phyloP scores from a whole-genome alignment of 306 rosid genomes.

The Cicer yamashitae region DNA sequence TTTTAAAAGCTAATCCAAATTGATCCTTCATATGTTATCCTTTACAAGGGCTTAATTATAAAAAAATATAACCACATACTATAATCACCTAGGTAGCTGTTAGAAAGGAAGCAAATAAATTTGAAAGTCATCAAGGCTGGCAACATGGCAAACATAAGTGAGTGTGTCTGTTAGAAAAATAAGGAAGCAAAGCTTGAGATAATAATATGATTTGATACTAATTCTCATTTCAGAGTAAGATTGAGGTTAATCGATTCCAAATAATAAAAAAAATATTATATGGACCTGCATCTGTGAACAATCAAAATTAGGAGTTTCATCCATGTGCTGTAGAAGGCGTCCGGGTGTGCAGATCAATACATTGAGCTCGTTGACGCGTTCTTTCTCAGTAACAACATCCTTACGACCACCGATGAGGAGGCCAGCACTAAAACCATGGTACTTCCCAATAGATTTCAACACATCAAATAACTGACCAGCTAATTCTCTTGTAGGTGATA shows the following conservation, averaged over 20 bases:
- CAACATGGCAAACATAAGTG: background rate
- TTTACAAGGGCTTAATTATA: slow-evolving; percentile 1
- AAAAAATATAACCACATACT: slow-evolving; percentile 13
- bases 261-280: slow-evolving; percentile 4
- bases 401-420: slow-evolving; percentile 93
- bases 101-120: background rate
- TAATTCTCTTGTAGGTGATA: slow-evolving; percentile 91
- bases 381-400: slow-evolving; percentile 76
- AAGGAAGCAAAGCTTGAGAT: background rate
- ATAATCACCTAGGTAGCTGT: slow-evolving; percentile 2
- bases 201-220: background rate
- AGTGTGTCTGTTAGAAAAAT: background rate
- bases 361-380: slow-evolving; percentile 70
- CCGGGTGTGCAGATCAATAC: slow-evolving; percentile 94
- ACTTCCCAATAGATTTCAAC: slow-evolving; percentile 66
- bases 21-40: background rate
- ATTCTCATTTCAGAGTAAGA: slow-evolving; percentile 21
- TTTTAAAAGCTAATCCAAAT: background rate
- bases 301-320: slow-evolving; percentile 90
- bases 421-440: slow-evolving; percentile 88
- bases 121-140: background rate
- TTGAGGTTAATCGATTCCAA: background rate
- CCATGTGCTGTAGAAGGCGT: slow-evolving; percentile 94
- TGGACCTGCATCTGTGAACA: slow-evolving; percentile 88
- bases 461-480: slow-evolving; percentile 85